Evolutionary conservation across 2,329 filamentous ascomycete species (phyloP).

Genomic region (Fusarium dlaminii): DNA sequence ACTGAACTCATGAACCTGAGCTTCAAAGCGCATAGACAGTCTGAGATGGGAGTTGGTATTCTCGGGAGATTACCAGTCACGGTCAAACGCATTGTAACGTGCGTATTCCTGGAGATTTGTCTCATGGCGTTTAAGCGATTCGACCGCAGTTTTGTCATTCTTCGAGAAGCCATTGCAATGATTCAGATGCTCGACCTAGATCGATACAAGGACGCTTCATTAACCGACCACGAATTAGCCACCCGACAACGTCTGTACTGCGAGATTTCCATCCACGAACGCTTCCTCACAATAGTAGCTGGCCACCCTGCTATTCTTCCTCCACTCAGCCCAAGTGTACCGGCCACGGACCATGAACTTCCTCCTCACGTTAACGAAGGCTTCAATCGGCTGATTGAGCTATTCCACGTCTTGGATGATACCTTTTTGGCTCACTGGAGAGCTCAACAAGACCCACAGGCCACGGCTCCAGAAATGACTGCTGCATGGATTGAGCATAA

Average conservation of each 20-base stretch:
- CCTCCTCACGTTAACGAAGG: conserved; percentile 48
- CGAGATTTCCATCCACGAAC: conserved; percentile 66
- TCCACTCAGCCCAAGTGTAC: conserved; percentile 43
- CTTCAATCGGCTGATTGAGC: conserved; percentile 49
- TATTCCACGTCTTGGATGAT: conserved; percentile 52
- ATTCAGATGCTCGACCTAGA: conserved; percentile 37
- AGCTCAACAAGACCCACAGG: conserved; percentile 41
- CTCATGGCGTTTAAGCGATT: conserved; percentile 59
- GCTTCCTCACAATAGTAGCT: conserved; percentile 62
- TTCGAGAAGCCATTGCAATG: conserved; percentile 58
- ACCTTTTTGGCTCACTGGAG: conserved; percentile 51
- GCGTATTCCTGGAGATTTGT: conserved; percentile 62
- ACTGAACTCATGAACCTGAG: conserved; percentile 39
- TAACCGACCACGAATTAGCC: conserved; percentile 26
- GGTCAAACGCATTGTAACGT: conserved; percentile 58
- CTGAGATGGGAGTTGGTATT: conserved; percentile 42
- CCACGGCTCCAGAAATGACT: conserved; percentile 40
- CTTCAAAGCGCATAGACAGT: conserved; percentile 43
- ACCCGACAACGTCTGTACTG: conserved; percentile 60
- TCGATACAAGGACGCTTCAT: conserved; percentile 9
- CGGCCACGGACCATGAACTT: conserved; percentile 45
- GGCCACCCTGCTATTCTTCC: conserved; percentile 52
- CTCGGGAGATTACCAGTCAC: conserved; percentile 51
- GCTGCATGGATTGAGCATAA: conserved; percentile 53
- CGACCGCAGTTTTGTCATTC: conserved; percentile 59